Evolutionary conservation across 2,329 filamentous ascomycete species (phyloP).

Genomic region (Arachnomyces sp.): DNA sequence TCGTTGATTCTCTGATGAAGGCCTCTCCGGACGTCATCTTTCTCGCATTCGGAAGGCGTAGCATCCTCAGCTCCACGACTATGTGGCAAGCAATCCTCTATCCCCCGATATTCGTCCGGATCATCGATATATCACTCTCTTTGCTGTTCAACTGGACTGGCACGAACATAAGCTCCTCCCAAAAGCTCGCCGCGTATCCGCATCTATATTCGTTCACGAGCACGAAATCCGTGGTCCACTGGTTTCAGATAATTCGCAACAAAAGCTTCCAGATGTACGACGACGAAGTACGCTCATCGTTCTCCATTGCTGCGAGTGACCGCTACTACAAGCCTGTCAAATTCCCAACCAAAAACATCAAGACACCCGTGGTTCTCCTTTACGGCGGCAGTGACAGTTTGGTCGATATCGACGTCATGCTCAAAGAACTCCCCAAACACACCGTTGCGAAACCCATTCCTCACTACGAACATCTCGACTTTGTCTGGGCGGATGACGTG

Average conservation of each 20-base stretch:
- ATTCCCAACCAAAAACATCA: constrained; percentile 95
- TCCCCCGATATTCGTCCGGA: constrained; percentile 80
- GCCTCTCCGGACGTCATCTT: constrained; percentile 88
- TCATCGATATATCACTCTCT: constrained; percentile 72
- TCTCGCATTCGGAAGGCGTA: constrained; percentile 83
- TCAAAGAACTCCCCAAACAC: constrained; percentile 74
- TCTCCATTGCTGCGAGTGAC: constrained; percentile 61
- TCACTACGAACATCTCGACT: constrained; percentile 95
- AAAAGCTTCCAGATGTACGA: constrained; percentile 98
- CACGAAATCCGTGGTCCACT: constrained; percentile 94
- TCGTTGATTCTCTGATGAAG: constrained; percentile 89
- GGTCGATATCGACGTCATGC: constrained; percentile 88
- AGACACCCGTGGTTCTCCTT: constrained; percentile 84
- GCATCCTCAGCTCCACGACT: constrained; percentile 83
- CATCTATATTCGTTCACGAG: constrained; percentile 96
- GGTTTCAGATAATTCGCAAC: constrained; percentile 98
- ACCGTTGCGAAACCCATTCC: constrained; percentile 81
- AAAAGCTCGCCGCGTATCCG: constrained; percentile 92
- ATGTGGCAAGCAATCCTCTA: constrained; percentile 98
- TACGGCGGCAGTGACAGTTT: constrained; percentile 92
- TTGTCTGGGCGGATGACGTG: constrained; percentile 86
- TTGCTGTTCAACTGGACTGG: constrained; percentile 90
- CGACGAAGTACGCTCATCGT: constrained; percentile 75
- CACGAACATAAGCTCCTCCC: constrained; percentile 71
- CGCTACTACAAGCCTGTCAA: constrained; percentile 95